Conservation (phyloP, 2,329 filamentous ascomycete genomes). For the Fusarium sp. region DNA sequence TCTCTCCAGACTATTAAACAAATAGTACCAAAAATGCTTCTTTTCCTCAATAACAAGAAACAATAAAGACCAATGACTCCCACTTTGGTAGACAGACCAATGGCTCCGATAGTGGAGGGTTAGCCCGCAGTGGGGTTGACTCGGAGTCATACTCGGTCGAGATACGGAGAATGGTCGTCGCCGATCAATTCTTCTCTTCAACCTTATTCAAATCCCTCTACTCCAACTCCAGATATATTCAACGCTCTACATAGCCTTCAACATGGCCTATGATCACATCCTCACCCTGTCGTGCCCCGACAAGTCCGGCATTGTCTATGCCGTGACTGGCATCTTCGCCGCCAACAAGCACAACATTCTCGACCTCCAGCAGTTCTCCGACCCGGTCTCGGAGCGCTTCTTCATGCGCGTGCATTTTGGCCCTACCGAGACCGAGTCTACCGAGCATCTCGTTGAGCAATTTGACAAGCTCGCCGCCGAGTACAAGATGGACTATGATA, state of each 20-base stretch:
- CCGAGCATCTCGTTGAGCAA: constrained; percentile 66
- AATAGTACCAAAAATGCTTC: neutral
- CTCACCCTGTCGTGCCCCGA: constrained; percentile 88
- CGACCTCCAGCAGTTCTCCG: constrained; percentile 88
- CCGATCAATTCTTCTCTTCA: constrained; percentile 24
- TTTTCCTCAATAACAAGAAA: no score
- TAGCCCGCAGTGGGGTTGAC: constrained; percentile 50
- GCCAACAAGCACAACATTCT: constrained; percentile 83
- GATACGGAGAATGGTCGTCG: constrained; percentile 11
- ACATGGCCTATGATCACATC: constrained; percentile 72
- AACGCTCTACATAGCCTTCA: constrained; percentile 33
- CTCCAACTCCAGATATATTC: neutral
- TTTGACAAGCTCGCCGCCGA: constrained; percentile 74
- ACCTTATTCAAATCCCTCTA: neutral
- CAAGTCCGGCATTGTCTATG: constrained; percentile 87
- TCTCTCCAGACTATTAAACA: neutral
- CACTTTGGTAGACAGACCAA: no score
- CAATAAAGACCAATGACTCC: no score
- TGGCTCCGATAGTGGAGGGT: constrained; percentile 42
- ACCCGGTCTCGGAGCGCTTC: constrained; percentile 80
- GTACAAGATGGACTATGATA: constrained; percentile 79
- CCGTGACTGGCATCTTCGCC: constrained; percentile 84
- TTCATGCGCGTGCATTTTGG: constrained; percentile 93
- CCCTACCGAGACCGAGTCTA: constrained; percentile 64
- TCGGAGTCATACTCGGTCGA: constrained; percentile 40